phyloP scores from a whole-genome alignment of 179 eudicot genomes.

The Beta macrorhiza region DNA sequence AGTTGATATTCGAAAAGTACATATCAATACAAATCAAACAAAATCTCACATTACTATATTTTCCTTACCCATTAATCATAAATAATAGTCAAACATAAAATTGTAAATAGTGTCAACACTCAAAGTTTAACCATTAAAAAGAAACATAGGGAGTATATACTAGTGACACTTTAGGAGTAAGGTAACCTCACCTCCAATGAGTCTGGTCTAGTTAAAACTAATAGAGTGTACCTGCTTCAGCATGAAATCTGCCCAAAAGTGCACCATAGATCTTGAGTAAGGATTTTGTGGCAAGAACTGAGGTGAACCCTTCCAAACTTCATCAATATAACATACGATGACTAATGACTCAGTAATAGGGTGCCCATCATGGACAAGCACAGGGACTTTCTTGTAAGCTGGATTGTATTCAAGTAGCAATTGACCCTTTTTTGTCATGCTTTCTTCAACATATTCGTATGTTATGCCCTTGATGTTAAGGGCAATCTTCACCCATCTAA shows the following conservation, averaged over 20 bases:
- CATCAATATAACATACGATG: constrained; percentile 38
- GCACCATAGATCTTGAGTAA: constrained; percentile 19
- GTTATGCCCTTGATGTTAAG: constrained; percentile 34
- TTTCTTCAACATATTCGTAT: constrained; percentile 38
- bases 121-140: no score
- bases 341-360: constrained; percentile 36
- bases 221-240: constrained; percentile 14
- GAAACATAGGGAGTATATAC: no score
- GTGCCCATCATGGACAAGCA: constrained; percentile 33
- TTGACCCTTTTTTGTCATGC: constrained; percentile 33
- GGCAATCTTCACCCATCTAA: constrained; percentile 30
- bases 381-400: constrained; percentile 37
- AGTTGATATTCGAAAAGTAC: no score
- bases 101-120: no score
- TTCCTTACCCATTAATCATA: no score
- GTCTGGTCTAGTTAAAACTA: no score
- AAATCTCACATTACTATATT: no score
- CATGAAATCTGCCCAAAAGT: constrained; percentile 34
- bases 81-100: no score
- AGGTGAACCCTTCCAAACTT: constrained; percentile 30
- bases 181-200: no score
- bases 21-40: no score
- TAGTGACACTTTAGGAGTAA: no score
- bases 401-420: constrained; percentile 33
- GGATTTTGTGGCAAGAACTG: constrained; percentile 29